Evolutionary conservation across 2,329 filamentous ascomycete genomes (phyloP), one percentile per base, ranked within the genome.

Genomic region (Xylaria arbuscula): DNA sequence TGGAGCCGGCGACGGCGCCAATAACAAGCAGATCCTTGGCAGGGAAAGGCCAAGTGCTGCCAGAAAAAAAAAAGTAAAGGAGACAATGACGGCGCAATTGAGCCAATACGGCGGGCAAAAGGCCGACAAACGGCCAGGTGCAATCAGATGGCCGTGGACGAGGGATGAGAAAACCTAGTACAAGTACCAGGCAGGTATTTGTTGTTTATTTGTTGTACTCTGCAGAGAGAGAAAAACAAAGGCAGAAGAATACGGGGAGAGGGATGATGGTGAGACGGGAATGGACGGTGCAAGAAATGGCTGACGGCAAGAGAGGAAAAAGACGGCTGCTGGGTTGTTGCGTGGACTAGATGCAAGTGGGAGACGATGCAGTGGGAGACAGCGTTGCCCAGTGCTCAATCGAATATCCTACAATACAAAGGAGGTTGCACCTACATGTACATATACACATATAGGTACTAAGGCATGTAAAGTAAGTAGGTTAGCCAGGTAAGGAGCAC

Each of bases 1-100:
- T 73, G 68, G 73, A 72, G 71, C 65, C 57, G 66, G 54, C 45
- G 65, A 74, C 64, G 71, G 74, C 64, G 67, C 73, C 72, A 74
- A 72, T 68, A 71, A 70, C 66, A 72, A 72, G 63, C 62, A 42
- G 69, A 61, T 59, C 51, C 62, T 66, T 69, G 69, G 69, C 67
- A 28, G 28, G 28, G 28, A 28, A 28, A 28, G 28, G 28, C 28
- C 28, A 5, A 28, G 28, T 28, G 28, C 28, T 28, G 28, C 28
- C 28, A 28, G 28, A 28, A 63, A 54, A 34, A 63, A 63, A 38
- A 34, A 64, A 40, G 47, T 24, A 3, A 53, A 59, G 19, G 53
- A 58, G 40, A 42, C 15, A 15, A 15, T 34, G 54, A 48, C 64
- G 47, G 40, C 38, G 57, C 67, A 62, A 69, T 66, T 66, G 62